Conservation (phyloP, 768 basidiomycete genomes). For the Symmetrospora coprosmae region DNA sequence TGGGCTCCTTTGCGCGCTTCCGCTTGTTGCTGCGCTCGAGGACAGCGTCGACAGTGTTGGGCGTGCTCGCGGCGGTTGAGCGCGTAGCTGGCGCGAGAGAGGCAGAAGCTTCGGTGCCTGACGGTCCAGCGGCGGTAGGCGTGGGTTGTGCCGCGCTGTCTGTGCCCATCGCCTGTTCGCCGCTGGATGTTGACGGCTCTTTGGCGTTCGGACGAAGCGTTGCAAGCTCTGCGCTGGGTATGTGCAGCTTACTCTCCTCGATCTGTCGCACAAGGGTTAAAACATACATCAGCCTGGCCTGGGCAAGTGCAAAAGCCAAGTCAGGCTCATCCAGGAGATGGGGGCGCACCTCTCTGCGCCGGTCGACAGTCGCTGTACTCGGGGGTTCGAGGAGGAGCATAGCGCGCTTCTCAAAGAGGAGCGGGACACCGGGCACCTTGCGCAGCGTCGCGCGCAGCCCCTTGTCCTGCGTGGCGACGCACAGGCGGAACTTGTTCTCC, state of each 20-base stretch:
- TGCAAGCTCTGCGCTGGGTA: conserved; percentile 39
- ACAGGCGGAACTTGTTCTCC: conserved; percentile 80
- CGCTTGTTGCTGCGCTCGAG: conserved; percentile 36
- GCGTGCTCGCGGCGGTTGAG: background rate
- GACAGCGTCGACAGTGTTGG: conserved; percentile 4
- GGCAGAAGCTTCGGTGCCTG: background rate
- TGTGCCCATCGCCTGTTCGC: no score
- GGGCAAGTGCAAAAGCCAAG: no score
- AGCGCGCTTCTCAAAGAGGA: conserved; percentile 69
- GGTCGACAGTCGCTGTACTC: conserved; percentile 56
- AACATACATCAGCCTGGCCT: background rate
- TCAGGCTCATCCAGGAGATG: no score
- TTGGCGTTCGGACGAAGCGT: conserved; percentile 14
- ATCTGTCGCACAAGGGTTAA: conserved; percentile 33
- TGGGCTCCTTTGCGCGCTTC: conserved; percentile 63
- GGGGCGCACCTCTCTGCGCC: conserved; percentile 49
- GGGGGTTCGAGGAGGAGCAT: conserved; percentile 89
- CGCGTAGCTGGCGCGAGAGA: conserved; percentile 2
- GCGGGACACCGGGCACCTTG: conserved; percentile 64
- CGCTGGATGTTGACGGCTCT: no score
- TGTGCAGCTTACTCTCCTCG: conserved; percentile 53
- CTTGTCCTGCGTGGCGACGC: conserved; percentile 68
- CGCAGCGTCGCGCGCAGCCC: conserved; percentile 57
- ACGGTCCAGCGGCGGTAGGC: background rate
- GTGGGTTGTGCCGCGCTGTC: conserved; percentile 1